These are phyloP conservation scores for Pyrenopolyporus hunteri DNA, from an alignment of 495 filamentous ascomycete genomes.

Conservation along the genomic window DNA sequence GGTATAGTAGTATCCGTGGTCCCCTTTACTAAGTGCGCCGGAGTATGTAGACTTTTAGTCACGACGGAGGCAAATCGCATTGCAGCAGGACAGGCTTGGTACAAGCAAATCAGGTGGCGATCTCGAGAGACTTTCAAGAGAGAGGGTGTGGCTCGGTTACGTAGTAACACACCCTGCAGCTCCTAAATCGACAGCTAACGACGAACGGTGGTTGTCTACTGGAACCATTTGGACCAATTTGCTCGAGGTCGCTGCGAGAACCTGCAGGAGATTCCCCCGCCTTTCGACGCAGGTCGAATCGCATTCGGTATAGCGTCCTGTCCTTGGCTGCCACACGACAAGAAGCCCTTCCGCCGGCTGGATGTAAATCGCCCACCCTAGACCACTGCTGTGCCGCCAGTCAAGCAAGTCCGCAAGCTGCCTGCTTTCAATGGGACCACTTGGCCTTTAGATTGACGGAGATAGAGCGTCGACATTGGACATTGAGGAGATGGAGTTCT, in stretches of 20 bases:
- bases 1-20: no score
- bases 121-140: constrained; percentile 15
- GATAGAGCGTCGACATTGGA: not conserved
- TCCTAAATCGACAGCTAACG: constrained; percentile 23
- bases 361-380: constrained; percentile 35
- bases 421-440: constrained; percentile 25
- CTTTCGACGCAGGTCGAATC: constrained; percentile 40
- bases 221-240: constrained; percentile 39
- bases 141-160: constrained; percentile 33
- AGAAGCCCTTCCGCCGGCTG: constrained; percentile 12
- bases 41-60: constrained; percentile 22
- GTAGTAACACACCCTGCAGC: constrained; percentile 26
- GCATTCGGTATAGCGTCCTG: constrained; percentile 34
- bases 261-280: constrained; percentile 40
- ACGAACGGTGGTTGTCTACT: constrained; percentile 32
- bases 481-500: constrained; percentile 10
- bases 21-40: constrained; percentile 18
- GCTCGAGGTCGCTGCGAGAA: constrained; percentile 29
- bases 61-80: constrained; percentile 24
- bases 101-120: constrained; percentile 34
- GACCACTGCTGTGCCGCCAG: constrained; percentile 34
- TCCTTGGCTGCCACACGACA: constrained; percentile 26
- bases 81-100: constrained; percentile 23
- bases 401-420: constrained; percentile 21
- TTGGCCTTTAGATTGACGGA: constrained; percentile 27